Base-by-base conservation (phyloP, 2,329 filamentous ascomycete species). In the Apiospora arundinis region DNA sequence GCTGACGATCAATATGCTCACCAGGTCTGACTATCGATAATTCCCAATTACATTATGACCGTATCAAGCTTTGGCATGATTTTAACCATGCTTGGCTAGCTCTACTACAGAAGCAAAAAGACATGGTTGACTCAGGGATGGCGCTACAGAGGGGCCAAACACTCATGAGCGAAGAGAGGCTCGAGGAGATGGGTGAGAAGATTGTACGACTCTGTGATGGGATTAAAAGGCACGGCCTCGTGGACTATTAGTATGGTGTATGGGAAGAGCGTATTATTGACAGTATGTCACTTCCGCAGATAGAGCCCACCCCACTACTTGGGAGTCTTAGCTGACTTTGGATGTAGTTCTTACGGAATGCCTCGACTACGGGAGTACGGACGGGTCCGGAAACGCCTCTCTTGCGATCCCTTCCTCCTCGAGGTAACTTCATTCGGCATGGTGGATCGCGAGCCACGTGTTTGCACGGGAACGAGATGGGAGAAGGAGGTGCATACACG, bases 201-300 rank as follows among this genome's bases (percentile, higher is more conserved):
- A 82, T 99, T 42, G 88, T 97, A 71, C 89, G 91, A 68, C 86
- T 97, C 68, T 97, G 95, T 80, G 95, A 98, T 80, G 89, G 89
- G 68, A 89, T 98, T 73, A 95, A 98, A 81, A 91, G 92, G 75
- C 92, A 96, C 79, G 96, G 95, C n/a, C 85, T 99, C 65, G 94
- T 99, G 11, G 96, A 99, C 83, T 99, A 98, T 80, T 92, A 98
- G 78, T 97, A 97, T 84, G 96, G 96, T 12, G 93, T 98, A 32
- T 97, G 94, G 90, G 96, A 98, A 82, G 95, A 98, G 79, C 91
- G 93, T 78, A 98, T 98, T 76, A 89, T 95, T 76, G 88, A 89
- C 71, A 88, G 95, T 97, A 85, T 83, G 93, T 87, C 32, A 68
- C 66, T 18, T 46, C 25, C 9, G 48, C 46, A 21, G 45, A 18